Evolutionary conservation across 768 basidiomycete species (phyloP).

Genomic region (Amanita fuliginea): DNA sequence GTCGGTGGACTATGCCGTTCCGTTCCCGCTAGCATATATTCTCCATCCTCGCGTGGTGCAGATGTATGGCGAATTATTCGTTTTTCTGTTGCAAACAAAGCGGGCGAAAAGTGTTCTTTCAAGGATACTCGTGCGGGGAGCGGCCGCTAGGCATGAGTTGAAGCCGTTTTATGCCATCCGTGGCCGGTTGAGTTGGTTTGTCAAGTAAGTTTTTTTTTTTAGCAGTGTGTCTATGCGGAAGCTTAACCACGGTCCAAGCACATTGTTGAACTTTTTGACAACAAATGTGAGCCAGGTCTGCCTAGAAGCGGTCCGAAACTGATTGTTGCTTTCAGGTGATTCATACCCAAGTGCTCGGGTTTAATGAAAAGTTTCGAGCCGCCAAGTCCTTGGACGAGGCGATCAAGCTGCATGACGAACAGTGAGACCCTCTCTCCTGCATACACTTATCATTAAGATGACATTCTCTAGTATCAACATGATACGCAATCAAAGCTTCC

Average conservation of each 20-base stretch:
- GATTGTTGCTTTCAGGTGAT: conserved; percentile 39
- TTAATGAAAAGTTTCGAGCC: conserved; percentile 41
- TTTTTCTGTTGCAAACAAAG: conserved; percentile 62
- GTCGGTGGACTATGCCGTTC: conserved; percentile 66
- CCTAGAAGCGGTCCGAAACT: neutral
- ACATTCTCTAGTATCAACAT: conserved; percentile 39
- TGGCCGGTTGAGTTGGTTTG: conserved; percentile 72
- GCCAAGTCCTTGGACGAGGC: conserved; percentile 68
- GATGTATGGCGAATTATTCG: conserved; percentile 56
- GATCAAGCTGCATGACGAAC: conserved; percentile 54
- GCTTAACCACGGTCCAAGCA: conserved; percentile 23
- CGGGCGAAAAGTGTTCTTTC: conserved; percentile 66
- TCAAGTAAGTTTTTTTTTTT: conserved; percentile 54
- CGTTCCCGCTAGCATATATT: conserved; percentile 74
- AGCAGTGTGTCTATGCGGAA: neutral
- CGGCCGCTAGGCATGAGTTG: conserved; percentile 31
- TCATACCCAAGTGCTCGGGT: conserved; percentile 46
- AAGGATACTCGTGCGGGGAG: conserved; percentile 54
- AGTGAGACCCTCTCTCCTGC: conserved; percentile 34
- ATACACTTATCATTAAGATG: neutral
- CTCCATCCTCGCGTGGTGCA: conserved; percentile 48
- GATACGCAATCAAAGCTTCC: conserved; percentile 50
- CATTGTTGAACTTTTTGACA: conserved; percentile 57
- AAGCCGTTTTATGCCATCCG: conserved; percentile 72
- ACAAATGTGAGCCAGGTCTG: conserved; percentile 42